Base-by-base conservation (phyloP, 2,329 filamentous ascomycete species). In the Aureobasidium sp. region DNA sequence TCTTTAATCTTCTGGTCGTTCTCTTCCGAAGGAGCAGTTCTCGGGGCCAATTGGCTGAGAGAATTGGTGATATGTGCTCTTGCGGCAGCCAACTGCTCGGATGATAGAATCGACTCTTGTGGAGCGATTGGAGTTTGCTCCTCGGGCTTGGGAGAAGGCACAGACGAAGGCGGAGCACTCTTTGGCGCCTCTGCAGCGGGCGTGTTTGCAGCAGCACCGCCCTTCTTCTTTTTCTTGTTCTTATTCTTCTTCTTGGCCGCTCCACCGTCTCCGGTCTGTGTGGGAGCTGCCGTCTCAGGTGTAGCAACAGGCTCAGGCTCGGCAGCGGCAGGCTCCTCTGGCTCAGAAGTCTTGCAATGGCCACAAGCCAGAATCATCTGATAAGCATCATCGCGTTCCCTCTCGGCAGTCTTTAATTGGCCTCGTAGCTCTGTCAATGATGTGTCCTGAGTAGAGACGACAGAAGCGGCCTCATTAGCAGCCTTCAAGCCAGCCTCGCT, bases 241-340 rank as follows among this genome's bases (percentile, higher is more conserved):
- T 70, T 90, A 66, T 91, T 95, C 74, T 90, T 92, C 75, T 90
- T 95, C 76, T 91, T 93, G 63, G 77, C 77, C 12, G 78, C 74
- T 15, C 70, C 74, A 15, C 75, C 51, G 14, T 62, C 65, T 15
- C 63, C 22, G 25, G 15, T 14, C 7, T 51, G 57, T 1, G 45
- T 22, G 5, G 57, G 12, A 5, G 1, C 7, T 2, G 44, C 14
- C 3, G 14, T 17, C 15, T 51, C 57, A 5, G 36, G 6, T 22
- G 36, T 20, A 42, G 47, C 25, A 47, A 41, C n/a, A n/a, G 47
- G 11, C 5, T 56, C 48, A 1, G 47, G 9, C 15, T 37, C 49
- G 12, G 17, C 44, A 20, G 34, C 20, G 14, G 22, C 31, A 39
- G 62, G 20, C 15, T 20, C 17, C 11, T 61, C 62, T 29, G 64